phyloP scores from a whole-genome alignment of 2,329 filamentous ascomycete genomes.

The Neospermospora avenae region DNA sequence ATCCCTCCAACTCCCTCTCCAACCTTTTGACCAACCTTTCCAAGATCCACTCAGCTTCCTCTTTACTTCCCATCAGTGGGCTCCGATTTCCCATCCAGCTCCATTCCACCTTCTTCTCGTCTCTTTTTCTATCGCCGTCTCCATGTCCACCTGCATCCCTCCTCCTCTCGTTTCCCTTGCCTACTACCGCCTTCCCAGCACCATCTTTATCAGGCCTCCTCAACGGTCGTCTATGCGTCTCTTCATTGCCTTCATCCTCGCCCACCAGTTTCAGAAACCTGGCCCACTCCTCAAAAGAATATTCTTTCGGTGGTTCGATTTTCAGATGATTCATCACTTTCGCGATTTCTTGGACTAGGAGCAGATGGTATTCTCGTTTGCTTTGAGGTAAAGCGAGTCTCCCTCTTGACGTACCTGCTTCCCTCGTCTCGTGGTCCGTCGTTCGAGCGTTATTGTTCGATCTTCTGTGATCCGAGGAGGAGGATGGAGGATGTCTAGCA shows the following conservation, averaged over 20 bases:
- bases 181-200: constrained; percentile 15
- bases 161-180: constrained; percentile 23
- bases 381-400: constrained; percentile 33
- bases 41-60: constrained; percentile 71
- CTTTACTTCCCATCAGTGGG: constrained; percentile 65
- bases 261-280: constrained; percentile 79
- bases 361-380: constrained; percentile 49
- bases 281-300: constrained; percentile 82
- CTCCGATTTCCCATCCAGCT: constrained; percentile 70
- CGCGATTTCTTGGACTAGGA: constrained; percentile 71
- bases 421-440: constrained; percentile 14
- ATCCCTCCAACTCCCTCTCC: constrained; percentile 35
- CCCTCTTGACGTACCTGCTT: constrained; percentile 11
- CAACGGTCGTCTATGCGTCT: constrained; percentile 44
- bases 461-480: background rate
- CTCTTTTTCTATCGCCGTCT: constrained; percentile 23
- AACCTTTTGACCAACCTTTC: constrained; percentile 59
- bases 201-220: constrained; percentile 15
- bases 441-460: constrained; percentile 26
- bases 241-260: constrained; percentile 53
- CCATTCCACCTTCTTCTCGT: constrained; percentile 48
- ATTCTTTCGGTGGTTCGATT: constrained; percentile 56
- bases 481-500: background rate
- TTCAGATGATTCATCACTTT: constrained; percentile 62
- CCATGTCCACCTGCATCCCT: constrained; percentile 22